Evolutionary conservation across 1,284 basidiomycete genomes (phyloP), one percentile per base, ranked within the genome.

Genomic region (Rhodotorula mucilaginosa): DNA sequence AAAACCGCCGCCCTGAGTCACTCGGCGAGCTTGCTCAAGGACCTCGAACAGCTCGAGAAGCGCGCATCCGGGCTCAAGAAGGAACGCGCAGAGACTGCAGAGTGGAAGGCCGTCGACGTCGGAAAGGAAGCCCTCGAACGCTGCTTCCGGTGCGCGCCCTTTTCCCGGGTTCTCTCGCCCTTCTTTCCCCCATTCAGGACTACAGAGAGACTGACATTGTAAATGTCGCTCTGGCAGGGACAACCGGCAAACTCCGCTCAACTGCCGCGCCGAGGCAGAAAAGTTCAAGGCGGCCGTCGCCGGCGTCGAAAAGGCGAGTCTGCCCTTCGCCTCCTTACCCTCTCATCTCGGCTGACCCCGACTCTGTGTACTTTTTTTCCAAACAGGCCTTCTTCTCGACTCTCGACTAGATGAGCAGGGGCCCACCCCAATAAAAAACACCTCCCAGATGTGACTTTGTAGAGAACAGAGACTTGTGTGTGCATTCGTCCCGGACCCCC

Each of bases 221-320:
- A 10, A n/a, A 19, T 7, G 49, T 52, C 5, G 13, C 16, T 23
- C 34, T 5, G 5, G 19, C 67, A 76, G 75, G 6, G 66, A 68
- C 44, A 72, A 76, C 67, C 64, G 59, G 67, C 58, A 61, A 39
- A 70, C 67, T 13, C 75, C 75, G 26, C 66, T 76, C 59, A 61
- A 76, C 56, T 76, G 75, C 71, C 57, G 65, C 23, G 65, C 57
- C 34, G 44, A 69, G 58, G 75, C 70, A 26, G 62, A 74, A n/a
- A 67, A 65, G 67, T 76, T 76, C 69, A 71, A 71, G 71, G 46
- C 58, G 26, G 72, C 75, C 61, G 75, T 76, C 48, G 69, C 69
- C 1, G 69, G 61, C 15, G 62, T 76, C 60, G 75, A 76, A 61
- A 68, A 62, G 68, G 74, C 72, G 48, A 47, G 61, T n/a, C 5